These are phyloP conservation scores for Wickerhamomyces subpelliculosus DNA, from an alignment of 805 yeast genomes.

Conservation along the genomic window DNA sequence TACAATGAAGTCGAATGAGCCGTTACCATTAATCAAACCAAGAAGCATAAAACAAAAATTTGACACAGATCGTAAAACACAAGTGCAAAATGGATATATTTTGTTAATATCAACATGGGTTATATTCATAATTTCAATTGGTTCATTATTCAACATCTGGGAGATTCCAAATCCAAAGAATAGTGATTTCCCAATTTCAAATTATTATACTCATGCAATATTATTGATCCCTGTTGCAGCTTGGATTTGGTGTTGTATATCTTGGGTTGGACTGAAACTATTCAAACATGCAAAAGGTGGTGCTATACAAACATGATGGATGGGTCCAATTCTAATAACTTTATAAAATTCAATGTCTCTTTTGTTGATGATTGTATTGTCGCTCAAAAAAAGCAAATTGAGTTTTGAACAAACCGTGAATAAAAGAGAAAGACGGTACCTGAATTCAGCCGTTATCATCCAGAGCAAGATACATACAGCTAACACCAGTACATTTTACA, in stretches of 20 bases:
- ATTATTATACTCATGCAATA: conserved; percentile 30
- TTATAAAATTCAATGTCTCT: background rate
- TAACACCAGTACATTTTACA: too few relatives aligned
- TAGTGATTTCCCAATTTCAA: conserved; percentile 30
- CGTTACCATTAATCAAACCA: conserved; percentile 9
- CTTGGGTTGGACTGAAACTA: conserved; percentile 78
- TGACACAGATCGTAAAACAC: conserved; percentile 2
- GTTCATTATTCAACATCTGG: conserved; percentile 6
- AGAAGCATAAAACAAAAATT: background rate
- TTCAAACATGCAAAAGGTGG: conserved; percentile 75
- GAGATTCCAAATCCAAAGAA: conserved; percentile 10
- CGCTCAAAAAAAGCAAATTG: too few relatives aligned
- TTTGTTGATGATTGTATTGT: background rate
- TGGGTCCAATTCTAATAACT: too few relatives aligned
- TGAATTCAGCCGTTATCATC: too few relatives aligned
- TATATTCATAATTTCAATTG: conserved; percentile 5
- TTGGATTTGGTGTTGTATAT: conserved; percentile 66
- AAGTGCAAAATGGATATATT: conserved; percentile 5
- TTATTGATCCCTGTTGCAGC: conserved; percentile 28
- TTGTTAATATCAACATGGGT: conserved; percentile 9
- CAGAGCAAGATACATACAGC: too few relatives aligned
- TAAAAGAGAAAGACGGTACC: too few relatives aligned
- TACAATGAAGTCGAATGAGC: background rate
- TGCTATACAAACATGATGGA: conserved; percentile 16
- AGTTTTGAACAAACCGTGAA: too few relatives aligned